Base-by-base conservation (phyloP, 768 basidiomycete genomes). In the Holtermannia corniformis region DNA sequence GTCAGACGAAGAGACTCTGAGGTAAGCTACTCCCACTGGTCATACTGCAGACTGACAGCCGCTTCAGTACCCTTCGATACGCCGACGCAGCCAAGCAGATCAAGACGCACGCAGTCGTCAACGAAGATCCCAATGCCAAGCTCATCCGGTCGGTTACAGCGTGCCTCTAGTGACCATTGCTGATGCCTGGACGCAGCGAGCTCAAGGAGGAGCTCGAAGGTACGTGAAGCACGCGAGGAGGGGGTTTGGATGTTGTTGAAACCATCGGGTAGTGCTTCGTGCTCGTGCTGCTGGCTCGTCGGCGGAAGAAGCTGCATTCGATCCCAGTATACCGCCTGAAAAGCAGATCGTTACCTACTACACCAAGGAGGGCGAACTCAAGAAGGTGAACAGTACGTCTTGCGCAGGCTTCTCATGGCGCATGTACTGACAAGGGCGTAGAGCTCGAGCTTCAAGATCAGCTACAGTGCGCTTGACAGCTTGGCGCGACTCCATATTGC, bases 41-140 rank as follows among this genome's bases (percentile, higher is more conserved):
- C 21, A 44, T 20, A 22, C 51, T 53, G 24, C 16, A 24, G 11
- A 27, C 20, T 20, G 19, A 49, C 37, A 19, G 11, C 26, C 12
- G 4, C 45, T 44, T 49, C 27, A 64, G 89, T 74, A 97, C 93
- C 1, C 77, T 99, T 54, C 86, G 95, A 4, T 97, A 99, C 74
- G 95, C 95, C 62, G 91, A 95, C 78, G 89, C 77, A 54, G 92
- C 93, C 27, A 99, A 99, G 84, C 93, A 93, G 83, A 99, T 99
- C 75, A 96, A 92, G 83, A 99, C 96, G 75, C 93, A 96, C 77
- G 93, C 95, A 14, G 82, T 97, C 54, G 87, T 99, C 60, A 99
- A 99, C 75, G 95, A 99, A 76, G 95, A 99, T 79, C 95, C 95
- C 26, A 99, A 96, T 65, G 93, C 93, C 68, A 96, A 90, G 77